phyloP scores from a whole-genome alignment of 345 rosid species.

The Euphorbia lathyris region DNA sequence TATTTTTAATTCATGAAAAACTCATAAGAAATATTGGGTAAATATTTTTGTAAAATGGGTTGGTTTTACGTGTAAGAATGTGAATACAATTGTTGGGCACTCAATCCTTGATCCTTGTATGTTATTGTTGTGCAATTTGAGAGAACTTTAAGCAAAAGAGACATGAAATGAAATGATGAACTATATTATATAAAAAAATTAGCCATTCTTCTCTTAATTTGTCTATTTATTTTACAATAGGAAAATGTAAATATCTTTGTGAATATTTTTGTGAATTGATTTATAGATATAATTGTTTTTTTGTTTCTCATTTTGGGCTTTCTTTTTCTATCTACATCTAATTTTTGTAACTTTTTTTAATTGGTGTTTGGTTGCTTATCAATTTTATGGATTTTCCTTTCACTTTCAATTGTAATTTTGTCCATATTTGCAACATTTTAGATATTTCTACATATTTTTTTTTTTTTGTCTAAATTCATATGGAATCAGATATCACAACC shows the following conservation, averaged over 20 bases:
- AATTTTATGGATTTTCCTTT: neutral
- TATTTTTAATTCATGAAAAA: constrained; percentile 17
- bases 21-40: constrained; percentile 2
- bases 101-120: neutral
- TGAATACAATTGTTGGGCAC: neutral
- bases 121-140: neutral
- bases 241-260: neutral
- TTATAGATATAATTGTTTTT: neutral
- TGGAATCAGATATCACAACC: too few relatives aligned
- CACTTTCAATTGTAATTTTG: neutral
- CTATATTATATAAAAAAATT: neutral
- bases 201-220: neutral
- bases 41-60: neutral
- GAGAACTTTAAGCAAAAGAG: neutral
- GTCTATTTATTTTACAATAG: neutral
- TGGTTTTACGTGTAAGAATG: constrained; percentile 18
- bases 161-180: neutral
- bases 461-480: neutral
- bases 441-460: neutral
- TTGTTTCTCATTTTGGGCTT: neutral
- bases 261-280: neutral
- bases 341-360: neutral
- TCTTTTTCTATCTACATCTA: neutral
- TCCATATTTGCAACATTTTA: neutral
- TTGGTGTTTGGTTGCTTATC: neutral